Conservation (phyloP, 1,139 yeast genomes). For the Lizanozyma gosingica region DNA sequence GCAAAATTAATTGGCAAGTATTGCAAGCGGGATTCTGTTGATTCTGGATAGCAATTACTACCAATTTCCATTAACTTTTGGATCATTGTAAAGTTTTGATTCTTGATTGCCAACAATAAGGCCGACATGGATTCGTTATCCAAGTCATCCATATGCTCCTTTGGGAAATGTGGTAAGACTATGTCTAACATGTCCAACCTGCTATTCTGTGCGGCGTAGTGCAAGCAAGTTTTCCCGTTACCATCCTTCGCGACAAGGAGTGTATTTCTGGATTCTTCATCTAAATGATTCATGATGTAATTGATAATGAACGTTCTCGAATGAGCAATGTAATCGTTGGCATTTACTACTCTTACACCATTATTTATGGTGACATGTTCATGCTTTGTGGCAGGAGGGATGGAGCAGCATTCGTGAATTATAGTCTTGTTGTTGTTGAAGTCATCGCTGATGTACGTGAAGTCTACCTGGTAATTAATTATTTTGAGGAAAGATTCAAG, state of each 20-base stretch:
- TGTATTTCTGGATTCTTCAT: slow-evolving; percentile 12
- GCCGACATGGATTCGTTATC: slow-evolving; percentile 80
- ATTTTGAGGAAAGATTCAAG: slow-evolving; percentile 35
- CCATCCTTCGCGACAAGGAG: slow-evolving; percentile 41
- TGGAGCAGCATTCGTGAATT: slow-evolving; percentile 39
- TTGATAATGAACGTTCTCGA: slow-evolving; percentile 32
- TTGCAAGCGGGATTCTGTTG: slow-evolving; percentile 35
- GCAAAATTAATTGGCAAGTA: slow-evolving; percentile 86
- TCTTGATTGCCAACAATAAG: slow-evolving; percentile 66
- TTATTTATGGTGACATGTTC: slow-evolving; percentile 34
- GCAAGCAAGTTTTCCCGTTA: slow-evolving; percentile 78
- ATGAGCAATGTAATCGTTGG: slow-evolving; percentile 34
- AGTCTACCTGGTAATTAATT: slow-evolving; percentile 36
- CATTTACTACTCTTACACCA: slow-evolving; percentile 36
- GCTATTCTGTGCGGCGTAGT: slow-evolving; percentile 75
- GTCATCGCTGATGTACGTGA: slow-evolving; percentile 28
- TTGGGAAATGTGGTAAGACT: slow-evolving; percentile 31
- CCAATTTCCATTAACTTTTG: slow-evolving; percentile 35
- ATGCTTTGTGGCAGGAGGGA: slow-evolving; percentile 24
- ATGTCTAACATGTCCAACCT: slow-evolving; percentile 45
- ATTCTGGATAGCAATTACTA: slow-evolving; percentile 44
- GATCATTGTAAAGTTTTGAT: slow-evolving; percentile 49
- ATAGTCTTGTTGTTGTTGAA: slow-evolving; percentile 34
- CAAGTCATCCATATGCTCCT: slow-evolving; percentile 36
- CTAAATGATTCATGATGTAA: slow-evolving; percentile 20